Evolutionary conservation across 1,284 basidiomycete genomes (phyloP), one percentile per base, ranked within the genome.

Genomic region (Phenoliferia sp.): DNA sequence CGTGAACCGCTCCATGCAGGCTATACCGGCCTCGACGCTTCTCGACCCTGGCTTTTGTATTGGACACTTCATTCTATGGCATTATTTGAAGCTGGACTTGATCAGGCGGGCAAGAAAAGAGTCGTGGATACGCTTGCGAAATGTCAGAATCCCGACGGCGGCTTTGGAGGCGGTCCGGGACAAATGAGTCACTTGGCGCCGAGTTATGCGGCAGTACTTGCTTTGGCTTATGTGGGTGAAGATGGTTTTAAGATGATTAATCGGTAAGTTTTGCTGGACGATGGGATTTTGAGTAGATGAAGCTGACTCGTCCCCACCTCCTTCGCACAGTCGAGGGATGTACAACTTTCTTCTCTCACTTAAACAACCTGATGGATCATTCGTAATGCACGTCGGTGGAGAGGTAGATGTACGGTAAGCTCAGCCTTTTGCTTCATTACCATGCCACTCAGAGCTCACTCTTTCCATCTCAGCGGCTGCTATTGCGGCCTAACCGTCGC

Each of bases 291-390:
- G 32, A 19, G 56, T 16, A 34, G 32, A 31, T 35, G 32, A 28
- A 10, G 54, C 36, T 48, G 28, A 28, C 34, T 44, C 28, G 0
- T 29, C 17, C 6, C 9, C 32, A 16, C 17, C 50, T 26, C 19
- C 35, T 39, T 19, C 26, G 59, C 84, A 92, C 75, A 83, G 91
- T 85, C 88, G 78, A 62, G 85, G 85, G 68, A 84, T 96, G 76
- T 95, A 96, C 78, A 79, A 85, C 4, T 98, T 94, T 81, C 94
- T 98, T 80, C 86, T 95, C 85, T 88, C 90, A 1, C 82, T 98
- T 69, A 99, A 99, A 79, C 90, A 93, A 74, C 85, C 88, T 0
- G 94, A 99, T 77, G 96, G 96, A 0, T 94, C 93, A 0, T 99
- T 98, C 79, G 84, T 91, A 32, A 95, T 99, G 19, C 86, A 92